Percentiles rank a stretch among this genome's conserved stretches.
Evolutionary conservation across 176 grass and related monocot species (phyloP).

Genomic region (Triticum dicoccoides): DNA sequence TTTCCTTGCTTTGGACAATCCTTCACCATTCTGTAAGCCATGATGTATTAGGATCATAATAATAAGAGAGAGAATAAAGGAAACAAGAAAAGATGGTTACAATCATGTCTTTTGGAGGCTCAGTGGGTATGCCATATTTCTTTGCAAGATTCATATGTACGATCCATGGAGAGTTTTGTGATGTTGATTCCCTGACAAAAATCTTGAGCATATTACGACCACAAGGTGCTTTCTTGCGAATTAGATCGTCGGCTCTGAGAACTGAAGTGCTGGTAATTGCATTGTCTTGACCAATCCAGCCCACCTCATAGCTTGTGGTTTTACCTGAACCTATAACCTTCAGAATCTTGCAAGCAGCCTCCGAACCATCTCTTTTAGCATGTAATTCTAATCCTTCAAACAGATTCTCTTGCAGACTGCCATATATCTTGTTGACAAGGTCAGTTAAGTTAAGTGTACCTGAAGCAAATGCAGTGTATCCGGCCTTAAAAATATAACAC

Average conservation of each 20-base stretch:
- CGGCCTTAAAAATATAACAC: background rate
- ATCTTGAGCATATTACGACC: conserved; percentile 58
- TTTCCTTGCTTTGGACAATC: conserved; percentile 44
- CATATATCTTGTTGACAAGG: conserved; percentile 69
- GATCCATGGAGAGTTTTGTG: conserved; percentile 66
- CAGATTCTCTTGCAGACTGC: conserved; percentile 39
- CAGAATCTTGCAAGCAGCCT: conserved; percentile 71
- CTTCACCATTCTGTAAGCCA: conserved; percentile 49
- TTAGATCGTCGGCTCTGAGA: conserved; percentile 61
- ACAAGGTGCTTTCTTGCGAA: conserved; percentile 54
- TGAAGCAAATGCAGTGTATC: conserved; percentile 36
- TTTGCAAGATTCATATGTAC: conserved; percentile 70
- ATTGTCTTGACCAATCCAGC: conserved; percentile 74
- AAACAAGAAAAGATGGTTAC: conserved; percentile 45
- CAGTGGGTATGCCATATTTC: conserved; percentile 59
- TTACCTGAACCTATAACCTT: conserved; percentile 50
- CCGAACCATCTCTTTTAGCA: conserved; percentile 58
- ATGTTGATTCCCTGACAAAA: conserved; percentile 75
- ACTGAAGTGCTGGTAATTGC: conserved; percentile 50
- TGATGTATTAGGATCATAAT: conserved; percentile 29
- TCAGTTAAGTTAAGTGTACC: conserved; percentile 66
- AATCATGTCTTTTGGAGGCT: conserved; percentile 59
- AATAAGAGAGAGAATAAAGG: conserved; percentile 5
- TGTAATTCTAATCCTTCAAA: conserved; percentile 87
- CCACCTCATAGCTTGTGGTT: conserved; percentile 53